These are phyloP conservation scores for Acorus calamus DNA, from an alignment of 106 monocot genomes.

Conservation along the genomic window DNA sequence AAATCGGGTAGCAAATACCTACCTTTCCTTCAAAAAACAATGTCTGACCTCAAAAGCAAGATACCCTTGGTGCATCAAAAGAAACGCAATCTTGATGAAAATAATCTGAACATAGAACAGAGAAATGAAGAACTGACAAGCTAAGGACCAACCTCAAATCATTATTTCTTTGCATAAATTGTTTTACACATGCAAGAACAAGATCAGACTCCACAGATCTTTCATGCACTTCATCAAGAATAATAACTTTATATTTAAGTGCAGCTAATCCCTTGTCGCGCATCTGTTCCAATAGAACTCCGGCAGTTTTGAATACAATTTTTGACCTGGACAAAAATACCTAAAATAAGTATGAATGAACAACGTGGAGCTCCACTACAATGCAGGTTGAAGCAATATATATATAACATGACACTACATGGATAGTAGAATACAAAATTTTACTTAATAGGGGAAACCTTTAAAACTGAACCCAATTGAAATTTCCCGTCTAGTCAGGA, in stretches of 20 bases:
- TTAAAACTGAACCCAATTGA: too few species aligned
- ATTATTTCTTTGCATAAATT: conserved; percentile 62
- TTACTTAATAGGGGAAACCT: too few species aligned
- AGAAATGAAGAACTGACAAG: not conserved
- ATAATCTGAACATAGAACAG: not conserved
- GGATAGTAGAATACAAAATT: too few species aligned
- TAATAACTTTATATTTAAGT: conserved; percentile 74
- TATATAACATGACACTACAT: too few species aligned
- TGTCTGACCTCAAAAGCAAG: too few species aligned
- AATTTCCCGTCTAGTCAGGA: too few species aligned
- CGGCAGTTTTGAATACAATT: conserved; percentile 85
- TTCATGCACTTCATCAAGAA: conserved; percentile 90
- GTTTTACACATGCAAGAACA: conserved; percentile 75
- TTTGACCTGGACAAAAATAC: conserved; percentile 37
- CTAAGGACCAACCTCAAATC: conserved; percentile 43
- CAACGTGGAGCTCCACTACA: too few species aligned
- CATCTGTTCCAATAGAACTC: conserved; percentile 81
- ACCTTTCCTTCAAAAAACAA: too few species aligned
- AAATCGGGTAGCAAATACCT: too few species aligned
- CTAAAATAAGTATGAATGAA: not conserved
- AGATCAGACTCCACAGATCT: conserved; percentile 90
- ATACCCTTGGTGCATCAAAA: too few species aligned
- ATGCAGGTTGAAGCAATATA: too few species aligned
- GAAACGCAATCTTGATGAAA: not conserved
- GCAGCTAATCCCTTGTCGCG: conserved; percentile 65